These are phyloP conservation scores for Sequoiadendron giganteum DNA, from an alignment of 75 land plant species.

Conservation along the genomic window DNA sequence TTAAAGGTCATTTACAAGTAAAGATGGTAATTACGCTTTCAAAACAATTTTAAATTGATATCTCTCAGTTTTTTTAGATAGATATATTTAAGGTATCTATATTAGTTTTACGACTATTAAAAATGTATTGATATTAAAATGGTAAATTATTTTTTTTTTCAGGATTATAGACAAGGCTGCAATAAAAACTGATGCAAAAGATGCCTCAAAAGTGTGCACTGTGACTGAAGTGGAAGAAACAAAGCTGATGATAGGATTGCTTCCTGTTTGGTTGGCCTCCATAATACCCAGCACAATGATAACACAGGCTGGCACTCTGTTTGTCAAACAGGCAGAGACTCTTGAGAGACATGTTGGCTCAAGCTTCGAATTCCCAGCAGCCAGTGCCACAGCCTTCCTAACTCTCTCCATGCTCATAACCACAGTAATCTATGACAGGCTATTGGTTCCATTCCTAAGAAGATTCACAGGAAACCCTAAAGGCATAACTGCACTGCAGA, in stretches of 20 bases:
- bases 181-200: constrained; percentile 17
- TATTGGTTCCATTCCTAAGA: constrained; percentile 41
- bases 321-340: constrained; percentile 61
- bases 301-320: constrained; percentile 57
- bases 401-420: constrained; percentile 44
- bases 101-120: too few species aligned
- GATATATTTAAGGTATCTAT: too few species aligned
- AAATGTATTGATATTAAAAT: too few species aligned
- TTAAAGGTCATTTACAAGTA: too few species aligned
- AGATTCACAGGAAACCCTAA: constrained; percentile 39
- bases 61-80: too few species aligned
- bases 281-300: constrained; percentile 47
- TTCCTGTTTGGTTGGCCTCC: constrained; percentile 48
- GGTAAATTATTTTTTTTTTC: neutral
- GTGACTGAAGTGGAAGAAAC: constrained; percentile 62
- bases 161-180: constrained; percentile 88
- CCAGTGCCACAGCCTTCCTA: constrained; percentile 45
- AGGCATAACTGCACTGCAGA: constrained; percentile 49
- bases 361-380: constrained; percentile 54
- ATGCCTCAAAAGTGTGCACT: constrained; percentile 31
- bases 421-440: constrained; percentile 46
- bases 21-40: too few species aligned
- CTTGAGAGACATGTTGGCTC: constrained; percentile 30
- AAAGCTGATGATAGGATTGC: constrained; percentile 43
- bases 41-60: too few species aligned